Evolutionary conservation across 495 filamentous ascomycete genomes (phyloP).

Genomic region (Penicillium chermesinum): DNA sequence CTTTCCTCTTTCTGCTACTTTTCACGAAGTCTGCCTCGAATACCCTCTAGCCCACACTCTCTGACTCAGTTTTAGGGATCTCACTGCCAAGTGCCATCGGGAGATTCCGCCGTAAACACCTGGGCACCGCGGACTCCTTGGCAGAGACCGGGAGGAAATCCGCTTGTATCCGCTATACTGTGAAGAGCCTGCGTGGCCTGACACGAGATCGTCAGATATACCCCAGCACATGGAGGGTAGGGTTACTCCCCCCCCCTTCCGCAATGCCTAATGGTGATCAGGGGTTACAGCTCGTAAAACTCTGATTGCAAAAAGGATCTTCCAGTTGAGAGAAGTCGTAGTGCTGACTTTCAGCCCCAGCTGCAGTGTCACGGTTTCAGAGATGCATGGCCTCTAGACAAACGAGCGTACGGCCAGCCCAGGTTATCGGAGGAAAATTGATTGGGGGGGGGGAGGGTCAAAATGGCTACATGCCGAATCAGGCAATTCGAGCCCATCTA

Average conservation of each 20-base stretch:
- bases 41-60: neutral
- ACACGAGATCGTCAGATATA: neutral
- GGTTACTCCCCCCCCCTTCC: neutral
- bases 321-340: neutral
- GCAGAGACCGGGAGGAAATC: neutral
- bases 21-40: constrained; percentile 11
- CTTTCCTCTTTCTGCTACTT: constrained; percentile 21
- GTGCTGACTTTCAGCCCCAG: constrained; percentile 11
- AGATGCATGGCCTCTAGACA: too few relatives aligned
- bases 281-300: neutral
- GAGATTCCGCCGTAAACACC: neutral
- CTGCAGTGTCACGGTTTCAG: neutral
- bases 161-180: neutral
- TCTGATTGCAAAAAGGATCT: too few relatives aligned
- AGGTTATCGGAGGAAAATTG: too few relatives aligned
- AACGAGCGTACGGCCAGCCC: too few relatives aligned
- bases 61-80: neutral
- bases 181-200: neutral
- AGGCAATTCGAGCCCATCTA: too few relatives aligned
- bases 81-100: neutral
- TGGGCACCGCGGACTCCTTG: neutral
- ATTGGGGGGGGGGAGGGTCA: too few relatives aligned
- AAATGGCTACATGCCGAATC: too few relatives aligned
- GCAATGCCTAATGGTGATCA: too few relatives aligned
- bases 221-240: neutral